Evolutionary conservation across 805 yeast genomes (phyloP), one percentile per base, ranked within the genome.

Genomic region (Teunomyces kruisii): DNA sequence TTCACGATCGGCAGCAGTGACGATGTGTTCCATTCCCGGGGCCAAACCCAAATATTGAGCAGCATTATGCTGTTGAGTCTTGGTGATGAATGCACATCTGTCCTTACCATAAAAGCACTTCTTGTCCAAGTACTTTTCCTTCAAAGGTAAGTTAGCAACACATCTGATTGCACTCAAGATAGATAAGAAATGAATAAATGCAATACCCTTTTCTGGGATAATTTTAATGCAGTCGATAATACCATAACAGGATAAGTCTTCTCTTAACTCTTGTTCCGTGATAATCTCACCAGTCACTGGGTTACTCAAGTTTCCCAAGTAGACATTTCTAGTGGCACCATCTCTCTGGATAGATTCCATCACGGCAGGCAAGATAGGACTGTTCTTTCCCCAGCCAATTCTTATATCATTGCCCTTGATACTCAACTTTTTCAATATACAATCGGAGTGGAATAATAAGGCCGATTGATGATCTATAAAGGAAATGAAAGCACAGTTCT

Each of bases 21-120:
- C 81, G 45, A 86, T 71, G 58, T 86, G 88, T 58, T 87, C 96
- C 77, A 84, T 80, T 24, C 95, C 94, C 14, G 96, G 96, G 36
- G 94, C 88, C 49, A 90, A 74, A 1, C 97, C 97, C 44, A 92
- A 70, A 61, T 89, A 92, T 63, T 91, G 96, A 3, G 97, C 96
- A 14, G 97, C 98, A 62, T 92, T 90, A 61, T 91, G 97, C 67
- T 90, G 96, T 67, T 94, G 97, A 13, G 97, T 87, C 64, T 88
- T 89, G 19, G 97, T 89, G 37, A 92, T 88, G 58, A 89, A 89
- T 2, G 97, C 96, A 71, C 94, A 88, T 66, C 98, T 77, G 66
- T 92, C 98, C 64, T 90, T 91, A 49, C 97, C 98, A 59, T 88
- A 91, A 57, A 81, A 88, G 33, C 95, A 86, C 64, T 88, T 88